Conservation (phyloP, 2,329 filamentous ascomycete genomes). For the Pseudogymnoascus sp. region DNA sequence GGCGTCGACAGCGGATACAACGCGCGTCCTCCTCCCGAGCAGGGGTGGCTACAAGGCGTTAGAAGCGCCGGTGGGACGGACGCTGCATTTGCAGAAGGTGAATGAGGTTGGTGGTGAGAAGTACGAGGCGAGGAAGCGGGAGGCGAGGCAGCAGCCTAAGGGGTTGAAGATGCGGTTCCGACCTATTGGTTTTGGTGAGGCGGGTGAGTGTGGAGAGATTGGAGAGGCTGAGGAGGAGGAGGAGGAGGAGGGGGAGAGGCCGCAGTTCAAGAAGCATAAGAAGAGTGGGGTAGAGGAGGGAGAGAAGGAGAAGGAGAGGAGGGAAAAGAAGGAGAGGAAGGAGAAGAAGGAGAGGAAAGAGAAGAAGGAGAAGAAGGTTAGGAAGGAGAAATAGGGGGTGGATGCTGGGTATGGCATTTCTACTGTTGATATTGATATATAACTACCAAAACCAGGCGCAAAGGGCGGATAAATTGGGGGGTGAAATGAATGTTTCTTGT, state of each 20-base stretch:
- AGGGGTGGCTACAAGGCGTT: slow-evolving; percentile 45
- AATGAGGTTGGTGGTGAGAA: slow-evolving; percentile 36
- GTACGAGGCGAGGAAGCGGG: slow-evolving; percentile 32
- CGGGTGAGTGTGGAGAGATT: slow-evolving; percentile 31
- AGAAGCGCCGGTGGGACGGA: slow-evolving; percentile 43
- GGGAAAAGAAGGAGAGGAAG: not conserved
- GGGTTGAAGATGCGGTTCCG: slow-evolving; percentile 59
- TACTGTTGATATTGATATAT: not conserved
- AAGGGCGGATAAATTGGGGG: not conserved
- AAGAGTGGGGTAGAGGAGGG: slow-evolving; percentile 33
- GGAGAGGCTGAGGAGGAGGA: slow-evolving; percentile 35
- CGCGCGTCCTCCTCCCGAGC: slow-evolving; percentile 53
- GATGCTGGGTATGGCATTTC: not conserved
- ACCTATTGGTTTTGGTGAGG: slow-evolving; percentile 50
- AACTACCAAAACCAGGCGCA: not conserved
- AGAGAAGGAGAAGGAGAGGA: slow-evolving; percentile 21
- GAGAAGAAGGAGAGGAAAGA: not conserved
- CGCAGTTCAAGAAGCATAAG: slow-evolving; percentile 25
- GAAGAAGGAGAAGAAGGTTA: not conserved
- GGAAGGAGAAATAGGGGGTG: not conserved
- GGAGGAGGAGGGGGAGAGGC: slow-evolving; percentile 35
- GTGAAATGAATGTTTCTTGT: not conserved
- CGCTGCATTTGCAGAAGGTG: slow-evolving; percentile 57
- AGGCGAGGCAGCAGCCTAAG: slow-evolving; percentile 55
- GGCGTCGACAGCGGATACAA: slow-evolving; percentile 40